Base-by-base conservation (phyloP, 148 eudicot genomes). In the Pharnaceum exiguum region DNA sequence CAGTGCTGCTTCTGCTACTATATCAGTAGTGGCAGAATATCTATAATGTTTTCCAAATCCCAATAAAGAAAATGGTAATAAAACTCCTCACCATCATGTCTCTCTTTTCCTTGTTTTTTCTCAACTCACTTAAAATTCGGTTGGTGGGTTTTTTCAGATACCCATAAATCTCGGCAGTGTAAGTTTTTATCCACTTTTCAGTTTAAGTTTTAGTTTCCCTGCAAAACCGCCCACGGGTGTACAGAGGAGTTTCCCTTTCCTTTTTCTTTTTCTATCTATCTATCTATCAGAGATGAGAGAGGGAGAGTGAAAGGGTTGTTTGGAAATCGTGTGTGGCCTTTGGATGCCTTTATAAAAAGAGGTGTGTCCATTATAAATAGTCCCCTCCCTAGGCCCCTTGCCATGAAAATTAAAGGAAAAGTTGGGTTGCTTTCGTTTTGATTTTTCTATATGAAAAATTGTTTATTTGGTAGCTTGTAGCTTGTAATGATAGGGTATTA, bases 21-120 rank as follows among this genome's bases (percentile, higher is more conserved):
- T 11, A 10, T 29, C 15, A 37, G 37, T 10, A 31, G 62, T 58
- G 63, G 57, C 74, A 70, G 63, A 63, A 40, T 63, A 57, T 50
- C n/a, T n/a, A n/a, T n/a, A n/a, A n/a, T 63, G 51, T 62, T 62
- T 62, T 70, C 59, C 43, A 38, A 65, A 70, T 70, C 74, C 74
- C 74, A 70, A 70, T 70, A 63, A 39, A 38, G 21, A 17, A 36
- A 21, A 61, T n/a, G n/a, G n/a, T n/a, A n/a, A n/a, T n/a, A n/a
- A n/a, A 0, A 16, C 55, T 26, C 59, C 24, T 19, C 31, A 33
- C 38, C 15, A 37, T 56, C 12, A 40, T 24, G 10, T 36, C 26
- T 44, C 18, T 19, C 46, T 25, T 18, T 15, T 18, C 55, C 8
- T 5, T 11, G 30, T 22, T 44, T 18, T 45, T 10, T 59, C 27